Evolutionary conservation across 2,329 filamentous ascomycete species (phyloP), one percentile per base, ranked within the genome.

Genomic region (Aspergillus clavatus): DNA sequence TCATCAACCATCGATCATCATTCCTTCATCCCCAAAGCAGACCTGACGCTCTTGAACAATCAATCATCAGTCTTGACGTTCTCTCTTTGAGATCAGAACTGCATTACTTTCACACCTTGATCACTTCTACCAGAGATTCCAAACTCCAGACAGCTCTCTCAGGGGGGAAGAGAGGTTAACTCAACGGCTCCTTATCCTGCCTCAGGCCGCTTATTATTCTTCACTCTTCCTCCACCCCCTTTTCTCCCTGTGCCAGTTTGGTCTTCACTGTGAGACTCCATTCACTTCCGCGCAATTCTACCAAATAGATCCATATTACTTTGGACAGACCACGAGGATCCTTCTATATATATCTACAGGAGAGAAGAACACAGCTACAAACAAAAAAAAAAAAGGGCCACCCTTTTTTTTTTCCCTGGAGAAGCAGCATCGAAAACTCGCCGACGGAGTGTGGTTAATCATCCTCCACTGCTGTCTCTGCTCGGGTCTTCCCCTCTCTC

Each of bases 1-100:
- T 31, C 28, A 16, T 31, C 16, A 14, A 18, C 31, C 19, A 35
- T 56, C 63, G 60, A 48, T 50, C 65, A 69, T 65, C 60, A 62
- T 71, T 76, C 71, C 70, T 70, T 73, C 64, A 56, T 67, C 63
- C 5, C 42, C 45, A 45, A 44, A 48, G 42, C 28, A 39, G 28
- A 31, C n/a, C 16, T 14, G 28, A 43, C 42, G n/a, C 46, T 39
- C 36, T 42, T 31, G 28, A 35, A 16, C 14, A 18, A 33, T 4
- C 29, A 7, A 11, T 33, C 14, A 33, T 35, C 31, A 35, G 14
- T 43, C 46, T 53, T 59, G 54, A 57, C 56, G 57, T 54, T 60
- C 59, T 62, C 60, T 65, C 46, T 49, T 45, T 40, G 46, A 50
- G 46, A 42, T 50, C 53, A 44, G 51, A 53, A 48, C 27, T 37